phyloP scores from a whole-genome alignment of 2,329 filamentous ascomycete genomes.

The Talaromyces sp. region DNA sequence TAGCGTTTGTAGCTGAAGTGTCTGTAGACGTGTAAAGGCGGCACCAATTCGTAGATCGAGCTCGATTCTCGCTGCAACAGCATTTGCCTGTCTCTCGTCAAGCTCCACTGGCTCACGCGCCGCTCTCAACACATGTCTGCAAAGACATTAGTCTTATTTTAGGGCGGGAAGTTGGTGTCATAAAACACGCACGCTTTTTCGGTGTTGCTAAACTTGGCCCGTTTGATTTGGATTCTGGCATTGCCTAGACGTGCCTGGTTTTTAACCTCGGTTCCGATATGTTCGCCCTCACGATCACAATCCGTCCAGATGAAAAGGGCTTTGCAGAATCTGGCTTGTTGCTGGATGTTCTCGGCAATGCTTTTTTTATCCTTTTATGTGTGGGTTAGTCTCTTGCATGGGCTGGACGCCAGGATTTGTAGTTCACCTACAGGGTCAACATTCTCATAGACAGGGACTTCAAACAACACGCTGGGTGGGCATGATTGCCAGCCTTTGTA shows the following conservation, averaged over 20 bases:
- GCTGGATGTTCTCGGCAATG: slow-evolving; percentile 79
- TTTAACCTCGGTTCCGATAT: slow-evolving; percentile 89
- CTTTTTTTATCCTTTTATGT: slow-evolving; percentile 61
- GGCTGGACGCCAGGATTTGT: not conserved
- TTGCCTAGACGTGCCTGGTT: slow-evolving; percentile 73
- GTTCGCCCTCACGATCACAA: slow-evolving; percentile 94
- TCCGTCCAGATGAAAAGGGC: slow-evolving; percentile 96
- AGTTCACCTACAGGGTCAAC: slow-evolving; percentile 56
- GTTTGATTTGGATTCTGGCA: slow-evolving; percentile 66
- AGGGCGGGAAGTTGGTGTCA: not conserved
- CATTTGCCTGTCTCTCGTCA: slow-evolving; percentile 80
- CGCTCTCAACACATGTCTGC: slow-evolving; percentile 77
- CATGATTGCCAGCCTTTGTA: slow-evolving; percentile 79
- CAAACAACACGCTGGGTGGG: slow-evolving; percentile 72
- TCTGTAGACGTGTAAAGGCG: slow-evolving; percentile 85
- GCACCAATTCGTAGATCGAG: slow-evolving; percentile 88
- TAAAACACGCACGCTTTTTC: slow-evolving; percentile 66
- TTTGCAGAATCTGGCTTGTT: slow-evolving; percentile 65
- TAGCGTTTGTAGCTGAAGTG: slow-evolving; percentile 66
- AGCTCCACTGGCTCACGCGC: slow-evolving; percentile 70
- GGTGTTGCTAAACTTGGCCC: slow-evolving; percentile 92
- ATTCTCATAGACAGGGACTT: slow-evolving; percentile 64
- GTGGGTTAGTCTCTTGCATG: slow-evolving; percentile 3
- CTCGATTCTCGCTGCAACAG: slow-evolving; percentile 83
- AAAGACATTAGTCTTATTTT: slow-evolving; percentile 8